These are phyloP conservation scores for Withania somnifera DNA, from an alignment of 305 asterid species.

Conservation along the genomic window DNA sequence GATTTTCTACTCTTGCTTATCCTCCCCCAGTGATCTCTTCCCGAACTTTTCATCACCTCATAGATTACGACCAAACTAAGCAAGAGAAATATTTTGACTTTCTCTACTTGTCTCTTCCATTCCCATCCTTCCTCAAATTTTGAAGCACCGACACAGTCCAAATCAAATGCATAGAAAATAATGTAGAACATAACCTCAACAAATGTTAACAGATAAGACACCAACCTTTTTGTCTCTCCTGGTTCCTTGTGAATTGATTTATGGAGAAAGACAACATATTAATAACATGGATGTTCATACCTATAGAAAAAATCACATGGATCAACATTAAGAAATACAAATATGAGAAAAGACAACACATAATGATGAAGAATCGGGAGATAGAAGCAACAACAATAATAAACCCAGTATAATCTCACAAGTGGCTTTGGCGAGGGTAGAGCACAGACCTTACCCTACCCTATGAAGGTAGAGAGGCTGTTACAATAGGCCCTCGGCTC, in stretches of 20 bases:
- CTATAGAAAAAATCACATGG: not conserved
- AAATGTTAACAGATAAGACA: not conserved
- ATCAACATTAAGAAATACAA: not conserved
- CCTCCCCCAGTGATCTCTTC: not conserved
- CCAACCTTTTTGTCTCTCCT: slow-evolving; percentile 53
- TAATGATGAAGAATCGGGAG: not conserved
- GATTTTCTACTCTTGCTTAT: not conserved
- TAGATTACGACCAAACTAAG: not conserved
- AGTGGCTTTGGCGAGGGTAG: too few relatives aligned
- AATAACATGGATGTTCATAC: not conserved
- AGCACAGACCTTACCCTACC: too few relatives aligned
- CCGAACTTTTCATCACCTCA: not conserved
- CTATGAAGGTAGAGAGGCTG: too few relatives aligned
- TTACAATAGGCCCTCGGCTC: too few relatives aligned
- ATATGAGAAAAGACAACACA: not conserved
- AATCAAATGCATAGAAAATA: slow-evolving; percentile 4
- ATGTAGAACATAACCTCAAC: not conserved
- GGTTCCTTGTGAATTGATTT: slow-evolving; percentile 72
- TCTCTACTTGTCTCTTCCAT: not conserved
- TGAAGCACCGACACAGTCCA: not conserved
- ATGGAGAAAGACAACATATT: slow-evolving; percentile 28
- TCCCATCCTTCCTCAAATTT: not conserved
- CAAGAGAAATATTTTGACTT: not conserved
- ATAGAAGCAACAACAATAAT: not conserved
- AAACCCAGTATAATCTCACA: too few relatives aligned